These are phyloP conservation scores for Amaranthus palmeri DNA, from an alignment of 148 eudicot genomes.

Conservation along the genomic window DNA sequence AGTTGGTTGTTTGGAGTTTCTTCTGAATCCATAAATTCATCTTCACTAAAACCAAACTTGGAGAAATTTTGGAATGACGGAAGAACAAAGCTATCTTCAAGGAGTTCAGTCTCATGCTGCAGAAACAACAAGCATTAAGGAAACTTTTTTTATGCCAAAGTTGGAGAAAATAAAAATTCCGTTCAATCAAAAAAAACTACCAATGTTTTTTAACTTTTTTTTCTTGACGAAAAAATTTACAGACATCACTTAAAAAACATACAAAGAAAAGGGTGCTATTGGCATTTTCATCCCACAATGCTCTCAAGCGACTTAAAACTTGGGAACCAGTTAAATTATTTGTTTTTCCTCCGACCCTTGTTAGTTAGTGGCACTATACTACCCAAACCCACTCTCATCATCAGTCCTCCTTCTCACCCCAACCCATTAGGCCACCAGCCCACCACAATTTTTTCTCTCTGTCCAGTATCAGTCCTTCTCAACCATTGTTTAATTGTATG, in stretches of 20 bases:
- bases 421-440: no score
- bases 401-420: no score
- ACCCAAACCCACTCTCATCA: no score
- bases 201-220: background rate
- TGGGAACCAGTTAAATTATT: no score
- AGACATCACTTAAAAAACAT: background rate
- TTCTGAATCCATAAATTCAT: constrained; percentile 86
- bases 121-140: constrained; percentile 11
- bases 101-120: constrained; percentile 84
- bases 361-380: no score
- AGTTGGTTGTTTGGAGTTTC: constrained; percentile 51
- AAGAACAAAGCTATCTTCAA: constrained; percentile 72
- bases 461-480: no score
- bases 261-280: background rate
- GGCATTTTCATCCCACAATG: no score
- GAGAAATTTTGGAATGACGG: constrained; percentile 73
- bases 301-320: no score
- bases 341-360: no score
- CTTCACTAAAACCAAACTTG: constrained; percentile 79
- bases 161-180: background rate
- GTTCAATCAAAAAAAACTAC: background rate
- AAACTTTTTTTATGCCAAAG: background rate
- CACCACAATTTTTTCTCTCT: no score
- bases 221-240: background rate
- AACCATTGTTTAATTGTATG: no score